These are phyloP conservation scores for Ophiobolus disseminans DNA, from an alignment of 2,329 filamentous ascomycete genomes.

Conservation along the genomic window DNA sequence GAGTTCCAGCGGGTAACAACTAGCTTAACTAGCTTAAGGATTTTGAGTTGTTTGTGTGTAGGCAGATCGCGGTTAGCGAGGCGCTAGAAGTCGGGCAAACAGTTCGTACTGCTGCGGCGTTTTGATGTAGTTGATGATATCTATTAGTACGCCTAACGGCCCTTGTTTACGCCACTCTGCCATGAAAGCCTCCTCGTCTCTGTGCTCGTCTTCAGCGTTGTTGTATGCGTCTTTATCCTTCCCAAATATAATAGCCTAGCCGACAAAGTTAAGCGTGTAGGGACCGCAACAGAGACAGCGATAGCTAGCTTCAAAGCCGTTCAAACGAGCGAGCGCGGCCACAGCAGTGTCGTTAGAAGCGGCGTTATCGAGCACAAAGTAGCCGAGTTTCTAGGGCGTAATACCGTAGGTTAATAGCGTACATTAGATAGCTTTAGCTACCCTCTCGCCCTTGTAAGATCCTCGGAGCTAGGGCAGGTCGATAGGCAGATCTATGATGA, in stretches of 20 bases:
- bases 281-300: conserved; percentile 3
- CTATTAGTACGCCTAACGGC: not conserved
- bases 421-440: conserved; percentile 1
- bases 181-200: not conserved
- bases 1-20: too few relatives aligned
- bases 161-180: conserved; percentile 4
- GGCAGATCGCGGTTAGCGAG: not conserved
- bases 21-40: not conserved
- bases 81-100: not conserved
- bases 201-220: conserved; percentile 1
- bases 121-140: conserved; percentile 4
- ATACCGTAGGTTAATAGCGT: conserved; percentile 1
- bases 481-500: conserved; percentile 5
- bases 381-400: not conserved
- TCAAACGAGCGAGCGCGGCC: not conserved
- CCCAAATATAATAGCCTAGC: not conserved
- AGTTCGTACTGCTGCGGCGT: conserved; percentile 6
- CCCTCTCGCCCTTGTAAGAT: not conserved
- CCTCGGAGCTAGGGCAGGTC: conserved; percentile 3
- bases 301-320: not conserved
- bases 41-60: not conserved
- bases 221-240: conserved; percentile 3
- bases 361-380: conserved; percentile 8
- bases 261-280: conserved; percentile 3
- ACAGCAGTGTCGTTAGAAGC: not conserved